Conservation (phyloP, 1,284 basidiomycete species). For the Leccinum griseonigrum region DNA sequence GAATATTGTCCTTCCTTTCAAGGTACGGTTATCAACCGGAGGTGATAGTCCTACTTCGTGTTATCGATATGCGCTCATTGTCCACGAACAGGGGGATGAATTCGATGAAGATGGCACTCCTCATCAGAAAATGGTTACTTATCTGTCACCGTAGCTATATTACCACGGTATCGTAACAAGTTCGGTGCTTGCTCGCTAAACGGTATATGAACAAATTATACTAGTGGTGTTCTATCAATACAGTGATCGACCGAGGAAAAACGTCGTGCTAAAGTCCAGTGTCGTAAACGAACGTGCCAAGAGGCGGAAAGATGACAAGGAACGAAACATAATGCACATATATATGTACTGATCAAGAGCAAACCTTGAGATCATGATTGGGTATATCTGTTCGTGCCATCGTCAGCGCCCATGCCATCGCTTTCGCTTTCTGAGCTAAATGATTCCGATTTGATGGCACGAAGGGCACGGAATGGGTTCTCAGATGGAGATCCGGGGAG, state of each 20-base stretch:
- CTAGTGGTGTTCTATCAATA: slow-evolving; percentile 40
- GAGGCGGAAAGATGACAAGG: slow-evolving; percentile 18
- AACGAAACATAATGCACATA: slow-evolving; percentile 5
- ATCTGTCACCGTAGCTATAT: slow-evolving; percentile 41
- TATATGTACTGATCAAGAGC: slow-evolving; percentile 2
- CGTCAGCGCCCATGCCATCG: slow-evolving; percentile 52
- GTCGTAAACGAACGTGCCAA: slow-evolving; percentile 29
- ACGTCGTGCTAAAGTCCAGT: slow-evolving; percentile 32
- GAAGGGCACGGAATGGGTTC: slow-evolving; percentile 45
- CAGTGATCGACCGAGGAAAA: slow-evolving; percentile 26
- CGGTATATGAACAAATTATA: slow-evolving; percentile 35
- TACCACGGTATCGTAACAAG: slow-evolving; percentile 25
- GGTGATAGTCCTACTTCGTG: slow-evolving; percentile 33
- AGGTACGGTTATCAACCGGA: slow-evolving; percentile 71
- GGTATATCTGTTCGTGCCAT: slow-evolving; percentile 37
- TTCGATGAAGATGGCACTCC: slow-evolving; percentile 81
- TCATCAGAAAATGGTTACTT: slow-evolving; percentile 72
- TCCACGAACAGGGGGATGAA: slow-evolving; percentile 54
- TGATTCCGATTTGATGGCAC: slow-evolving; percentile 56
- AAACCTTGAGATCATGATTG: slow-evolving; percentile 22
- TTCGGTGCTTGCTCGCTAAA: slow-evolving; percentile 19
- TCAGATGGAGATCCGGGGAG: slow-evolving; percentile 57
- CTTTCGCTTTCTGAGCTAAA: slow-evolving; percentile 61
- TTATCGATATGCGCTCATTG: slow-evolving; percentile 20
- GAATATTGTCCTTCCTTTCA: slow-evolving; percentile 13